Conservation (phyloP, 2,329 filamentous ascomycete genomes). For the Rhexocercosporidium sp. region DNA sequence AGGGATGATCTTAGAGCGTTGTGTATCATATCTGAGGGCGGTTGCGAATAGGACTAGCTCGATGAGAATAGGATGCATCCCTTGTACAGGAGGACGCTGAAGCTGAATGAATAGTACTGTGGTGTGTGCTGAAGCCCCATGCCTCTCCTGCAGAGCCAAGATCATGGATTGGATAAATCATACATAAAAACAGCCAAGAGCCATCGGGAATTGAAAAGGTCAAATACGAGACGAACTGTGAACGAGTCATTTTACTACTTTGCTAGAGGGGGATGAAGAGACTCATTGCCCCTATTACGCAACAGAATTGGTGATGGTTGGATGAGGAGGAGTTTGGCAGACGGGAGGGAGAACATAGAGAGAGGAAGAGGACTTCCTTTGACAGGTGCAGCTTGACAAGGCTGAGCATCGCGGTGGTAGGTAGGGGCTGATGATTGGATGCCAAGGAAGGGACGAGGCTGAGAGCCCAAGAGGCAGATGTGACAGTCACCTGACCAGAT, state of each 20-base stretch:
- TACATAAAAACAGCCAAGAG: background rate
- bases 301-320: background rate
- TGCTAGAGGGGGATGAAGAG: background rate
- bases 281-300: background rate
- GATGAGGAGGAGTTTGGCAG: background rate
- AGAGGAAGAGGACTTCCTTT: background rate
- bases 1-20: slow-evolving; percentile 5
- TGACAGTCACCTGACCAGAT: background rate
- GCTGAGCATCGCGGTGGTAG: background rate
- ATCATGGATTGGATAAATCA: background rate
- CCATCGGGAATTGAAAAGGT: background rate
- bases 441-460: background rate
- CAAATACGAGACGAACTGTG: background rate
- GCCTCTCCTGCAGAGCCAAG: slow-evolving; percentile 7
- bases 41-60: background rate
- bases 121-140: background rate
- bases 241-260: background rate
- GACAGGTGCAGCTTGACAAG: background rate
- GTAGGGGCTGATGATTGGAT: background rate
- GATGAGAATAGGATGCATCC: background rate
- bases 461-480: background rate
- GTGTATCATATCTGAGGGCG: slow-evolving; percentile 13
- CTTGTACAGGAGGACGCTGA: background rate
- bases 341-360: background rate
- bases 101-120: background rate